Base-by-base conservation (phyloP, 2,329 filamentous ascomycete genomes). In the Fusarium sp. region DNA sequence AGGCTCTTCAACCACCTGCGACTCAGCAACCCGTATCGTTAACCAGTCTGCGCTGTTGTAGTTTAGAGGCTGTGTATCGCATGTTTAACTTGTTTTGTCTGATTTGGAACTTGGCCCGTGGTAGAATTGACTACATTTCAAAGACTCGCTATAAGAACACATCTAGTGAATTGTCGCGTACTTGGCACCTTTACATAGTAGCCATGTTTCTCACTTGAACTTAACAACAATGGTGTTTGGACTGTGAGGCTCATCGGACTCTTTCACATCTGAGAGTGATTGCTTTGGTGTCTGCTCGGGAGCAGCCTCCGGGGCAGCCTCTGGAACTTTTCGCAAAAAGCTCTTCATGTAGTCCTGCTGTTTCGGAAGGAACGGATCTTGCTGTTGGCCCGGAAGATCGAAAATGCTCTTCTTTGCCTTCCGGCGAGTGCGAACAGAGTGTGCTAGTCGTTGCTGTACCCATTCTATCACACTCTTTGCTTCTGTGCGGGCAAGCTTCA, bases 381-480 rank as follows among this genome's bases (percentile, higher is more conserved):
- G 78, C 71, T 61, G 76, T 69, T 64, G 78, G 49, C 64, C 66
- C 6, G 64, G 73, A 6, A 80, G 25, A 28, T 84, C 84, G 69
- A 86, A 88, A 7, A 88, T 83, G 69, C 82, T 85, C 62, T 82
- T 83, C 74, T 85, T 88, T 13, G 83, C 83, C 51, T 82, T 85
- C 47, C 83, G 84, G 71, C 86, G 87, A 13, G 92, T 92, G 50
- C 93, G 86, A 49, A 95, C 90, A 4, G 88, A 86, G 76, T 91
- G 89, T 48, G 89, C 81, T 16, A 98, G 83, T 58, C 94, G 88
- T 74, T 92, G 89, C 62, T 90, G 86, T n/a, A 97, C 81, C 60
- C 89, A 86, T 73, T 97, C 92, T 41, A 97, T 84, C 13, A 86
- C 85, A 56, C 89, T 89, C 79, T 97, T 97, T 14, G 92, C 89